Base-by-base conservation (phyloP, 2,329 filamentous ascomycete species). In the Elsinoe necatrix region DNA sequence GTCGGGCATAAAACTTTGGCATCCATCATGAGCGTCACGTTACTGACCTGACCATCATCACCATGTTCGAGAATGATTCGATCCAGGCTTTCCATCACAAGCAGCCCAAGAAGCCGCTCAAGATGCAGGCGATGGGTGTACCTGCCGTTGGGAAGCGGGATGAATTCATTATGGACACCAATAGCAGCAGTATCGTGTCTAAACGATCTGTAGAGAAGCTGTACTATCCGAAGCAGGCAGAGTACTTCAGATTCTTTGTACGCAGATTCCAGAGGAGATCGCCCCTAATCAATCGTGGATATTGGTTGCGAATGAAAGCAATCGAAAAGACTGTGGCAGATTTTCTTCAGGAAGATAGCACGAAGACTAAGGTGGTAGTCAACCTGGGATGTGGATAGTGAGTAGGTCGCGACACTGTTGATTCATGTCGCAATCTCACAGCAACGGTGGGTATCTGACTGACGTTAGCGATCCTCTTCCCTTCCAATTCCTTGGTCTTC, bases 371-470 rank as follows among this genome's bases (percentile, higher is more conserved):
- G 68, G 77, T 91, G 3, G 77, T 95, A 9, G 77, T 95, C 47
- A 95, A 95, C 66, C 73, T 95, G 34, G 90, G 91, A 21, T 95
- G 89, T 75, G 91, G 91, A 69, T 95, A 89, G 89, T 92, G 72
- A 81, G 86, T 78, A 70, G 69, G 66, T 56, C 23, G 52, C 18
- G 39, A 3, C 27, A 29, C 35, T n/a, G 23, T 41, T 18, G n/a
- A 11, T n/a, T 18, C 6, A 12, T 20, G 21, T 12, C 12, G 23
- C 54, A 14, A 21, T 5, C 21, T 14, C 3, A 5, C 27, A 39
- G n/a, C 25, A 48, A 25, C 8, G 25, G 54, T 47, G 29, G 25
- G 18, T 35, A 37, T 23, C 54, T 56, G 35, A 56, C 54, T 42
- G 27, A 14, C 9, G 9, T 37, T 70, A 95, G 90, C 69, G 90